Base-by-base conservation (phyloP, 805 yeast species). In the Ascoidea tarda region DNA sequence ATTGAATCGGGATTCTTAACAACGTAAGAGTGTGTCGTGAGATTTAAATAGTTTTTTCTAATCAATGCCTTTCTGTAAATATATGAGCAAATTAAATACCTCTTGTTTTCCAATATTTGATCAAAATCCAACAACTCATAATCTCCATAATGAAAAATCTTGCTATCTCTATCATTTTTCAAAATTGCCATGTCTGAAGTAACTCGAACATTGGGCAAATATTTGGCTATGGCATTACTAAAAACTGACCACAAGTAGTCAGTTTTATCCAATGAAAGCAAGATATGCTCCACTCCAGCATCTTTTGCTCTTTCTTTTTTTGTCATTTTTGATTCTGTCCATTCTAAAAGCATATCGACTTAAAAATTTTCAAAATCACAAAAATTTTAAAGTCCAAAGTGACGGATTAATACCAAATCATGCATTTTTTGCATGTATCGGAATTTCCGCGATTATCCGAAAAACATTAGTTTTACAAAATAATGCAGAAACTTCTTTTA, bases 91-190 rank as follows among this genome's bases (percentile, higher is more conserved):
- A 85, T 72, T 52, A 79, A 69, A 64, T 89, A 90, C 32, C 70
- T 68, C 0, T 75, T 70, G 31, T 70, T 64, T 16, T 65, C 53
- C 60, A 71, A 69, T 42, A 83, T 60, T 54, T 75, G 65, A 59
- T 90, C 97, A 61, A 89, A 77, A 61, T 90, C 86, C 28, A 89
- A 67, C 49, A 85, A 88, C 63, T 91, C 99, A 64, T 91, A 91
- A 52, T 91, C 98, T 16, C 88, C 90, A 64, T 80, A 89, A 55
- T 88, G 96, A 59, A 87, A 81, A 0, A 79, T 65, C 55, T 72
- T 77, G 0, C 55, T 55, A 1, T 56, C 55, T 2, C 54, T 12
- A 6, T 53, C 38, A 5, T 46, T 32, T 49, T 16, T 64, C 52
- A 14, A 58, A 54, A 10, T 55, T 32, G 32, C 66, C 52, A 16